A percentile compares a stretch with the other conserved stretches of the same genome.
These are phyloP conservation scores for Camelina sativa DNA, from an alignment of 345 rosid genomes.

Conservation along the genomic window DNA sequence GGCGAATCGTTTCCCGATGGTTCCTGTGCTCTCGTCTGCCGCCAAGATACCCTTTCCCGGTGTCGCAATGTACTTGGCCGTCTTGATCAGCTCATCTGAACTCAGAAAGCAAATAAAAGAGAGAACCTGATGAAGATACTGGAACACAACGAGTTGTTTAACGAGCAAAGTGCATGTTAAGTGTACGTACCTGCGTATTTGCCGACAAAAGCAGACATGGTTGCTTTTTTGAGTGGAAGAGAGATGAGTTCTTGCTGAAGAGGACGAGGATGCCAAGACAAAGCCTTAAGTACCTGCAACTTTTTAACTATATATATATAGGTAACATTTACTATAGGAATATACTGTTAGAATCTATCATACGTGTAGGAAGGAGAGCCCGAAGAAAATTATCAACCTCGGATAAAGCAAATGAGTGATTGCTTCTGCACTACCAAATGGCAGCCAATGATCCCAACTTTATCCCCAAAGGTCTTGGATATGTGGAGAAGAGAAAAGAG, in stretches of 20 bases:
- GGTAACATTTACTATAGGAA: conserved; percentile 45
- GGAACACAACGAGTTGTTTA: background rate
- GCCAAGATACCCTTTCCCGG: conserved; percentile 96
- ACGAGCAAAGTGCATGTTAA: conserved; percentile 1
- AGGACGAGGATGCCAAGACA: conserved; percentile 47
- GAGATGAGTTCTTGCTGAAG: conserved; percentile 27
- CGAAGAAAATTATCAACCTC: conserved; percentile 59
- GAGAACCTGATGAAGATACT: conserved; percentile 22
- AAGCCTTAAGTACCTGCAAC: conserved; percentile 44
- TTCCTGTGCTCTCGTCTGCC: conserved; percentile 97
- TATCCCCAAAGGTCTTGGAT: conserved; percentile 45
- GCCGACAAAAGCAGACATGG: conserved; percentile 91
- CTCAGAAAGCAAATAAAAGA: conserved; percentile 24
- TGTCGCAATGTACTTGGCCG: conserved; percentile 89
- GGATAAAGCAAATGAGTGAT: conserved; percentile 75
- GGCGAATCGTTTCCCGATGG: conserved; percentile 91
- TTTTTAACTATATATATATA: conserved; percentile 46
- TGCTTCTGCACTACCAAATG: conserved; percentile 50
- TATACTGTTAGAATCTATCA: conserved; percentile 50
- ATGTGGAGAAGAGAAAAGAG: conserved; percentile 46
- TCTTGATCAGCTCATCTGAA: conserved; percentile 88
- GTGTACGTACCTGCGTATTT: conserved; percentile 74
- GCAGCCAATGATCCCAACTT: conserved; percentile 41
- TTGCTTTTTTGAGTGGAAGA: conserved; percentile 35
- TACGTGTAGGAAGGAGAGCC: conserved; percentile 64